Conservation (phyloP, 495 filamentous ascomycete species). For the Haplographium delicatum region DNA sequence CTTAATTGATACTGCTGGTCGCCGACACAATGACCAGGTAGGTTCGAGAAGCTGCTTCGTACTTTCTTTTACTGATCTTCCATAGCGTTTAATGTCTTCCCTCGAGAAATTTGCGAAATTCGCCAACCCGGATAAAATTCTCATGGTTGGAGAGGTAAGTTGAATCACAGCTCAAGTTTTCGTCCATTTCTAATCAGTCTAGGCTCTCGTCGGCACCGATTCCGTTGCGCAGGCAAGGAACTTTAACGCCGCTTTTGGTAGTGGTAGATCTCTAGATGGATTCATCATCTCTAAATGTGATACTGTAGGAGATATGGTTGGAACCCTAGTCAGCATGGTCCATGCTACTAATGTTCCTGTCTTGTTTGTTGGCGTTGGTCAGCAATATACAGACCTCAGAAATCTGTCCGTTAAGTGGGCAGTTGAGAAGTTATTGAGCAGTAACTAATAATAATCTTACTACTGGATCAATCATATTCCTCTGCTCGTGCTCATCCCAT, state of each 20-base stretch:
- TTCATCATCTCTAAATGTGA: conserved; percentile 99
- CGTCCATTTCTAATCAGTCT: neutral
- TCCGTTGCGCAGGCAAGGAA: conserved; percentile 91
- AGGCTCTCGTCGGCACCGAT: conserved; percentile 88
- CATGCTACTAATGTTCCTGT: conserved; percentile 96
- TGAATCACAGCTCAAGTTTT: neutral
- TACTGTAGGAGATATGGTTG: conserved; percentile 94
- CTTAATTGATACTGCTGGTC: conserved; percentile 91
- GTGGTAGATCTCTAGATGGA: conserved; percentile 74
- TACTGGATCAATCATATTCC: too few relatives aligned
- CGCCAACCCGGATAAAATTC: conserved; percentile 92
- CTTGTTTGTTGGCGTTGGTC: conserved; percentile 84
- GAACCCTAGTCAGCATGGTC: conserved; percentile 93
- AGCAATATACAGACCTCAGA: conserved; percentile 94
- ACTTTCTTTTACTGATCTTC: conserved; percentile 1
- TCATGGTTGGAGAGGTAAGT: conserved; percentile 90
- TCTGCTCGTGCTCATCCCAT: too few relatives aligned
- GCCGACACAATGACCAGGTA: conserved; percentile 80
- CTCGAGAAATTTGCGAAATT: conserved; percentile 97
- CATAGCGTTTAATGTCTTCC: conserved; percentile 78
- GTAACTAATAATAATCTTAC: conserved; percentile 19
- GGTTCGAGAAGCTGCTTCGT: neutral
- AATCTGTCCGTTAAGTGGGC: conserved; percentile 92
- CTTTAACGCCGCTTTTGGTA: conserved; percentile 89
- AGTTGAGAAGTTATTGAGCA: conserved; percentile 65